A percentile compares a stretch with the other conserved stretches of the same genome.
Evolutionary conservation across 805 yeast species (phyloP).

Genomic region (Saccharomycopsis synnaedendra): DNA sequence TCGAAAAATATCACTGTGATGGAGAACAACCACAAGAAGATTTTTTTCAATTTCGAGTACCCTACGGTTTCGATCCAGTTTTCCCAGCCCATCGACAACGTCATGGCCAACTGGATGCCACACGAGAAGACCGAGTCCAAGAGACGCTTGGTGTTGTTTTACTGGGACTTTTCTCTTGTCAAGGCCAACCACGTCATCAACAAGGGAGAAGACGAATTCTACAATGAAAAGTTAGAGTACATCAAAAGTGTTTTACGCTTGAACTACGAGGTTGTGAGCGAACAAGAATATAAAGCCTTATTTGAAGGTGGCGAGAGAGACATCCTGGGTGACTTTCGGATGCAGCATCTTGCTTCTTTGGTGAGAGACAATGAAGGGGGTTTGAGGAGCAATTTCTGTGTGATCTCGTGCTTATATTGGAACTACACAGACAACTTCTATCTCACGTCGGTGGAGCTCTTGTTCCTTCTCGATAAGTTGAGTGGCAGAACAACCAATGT

Average conservation of each 20-base stretch:
- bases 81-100: conserved; percentile 21
- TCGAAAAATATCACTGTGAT: conserved; percentile 8
- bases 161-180: conserved; percentile 20
- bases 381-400: conserved; percentile 27
- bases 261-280: conserved; percentile 10
- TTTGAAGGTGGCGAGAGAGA: conserved; percentile 16
- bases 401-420: conserved; percentile 46
- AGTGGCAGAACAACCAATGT: conserved; percentile 14
- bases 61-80: conserved; percentile 15
- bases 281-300: conserved; percentile 19
- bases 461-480: conserved; percentile 35
- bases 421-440: conserved; percentile 31
- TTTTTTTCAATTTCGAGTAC: conserved; percentile 17
- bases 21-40: conserved; percentile 12
- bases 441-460: conserved; percentile 51
- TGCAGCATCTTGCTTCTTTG: conserved; percentile 22
- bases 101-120: conserved; percentile 32
- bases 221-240: conserved; percentile 13
- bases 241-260: conserved; percentile 11
- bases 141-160: conserved; percentile 36
- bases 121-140: conserved; percentile 27
- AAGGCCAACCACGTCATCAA: conserved; percentile 22
- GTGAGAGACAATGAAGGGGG: conserved; percentile 24
- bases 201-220: conserved; percentile 5
- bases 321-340: background rate